Percentiles rank a stretch among this genome's conserved stretches.
These are phyloP conservation scores for Cladophialophora exuberans DNA, from an alignment of 2,329 filamentous ascomycete species.

Conservation along the genomic window DNA sequence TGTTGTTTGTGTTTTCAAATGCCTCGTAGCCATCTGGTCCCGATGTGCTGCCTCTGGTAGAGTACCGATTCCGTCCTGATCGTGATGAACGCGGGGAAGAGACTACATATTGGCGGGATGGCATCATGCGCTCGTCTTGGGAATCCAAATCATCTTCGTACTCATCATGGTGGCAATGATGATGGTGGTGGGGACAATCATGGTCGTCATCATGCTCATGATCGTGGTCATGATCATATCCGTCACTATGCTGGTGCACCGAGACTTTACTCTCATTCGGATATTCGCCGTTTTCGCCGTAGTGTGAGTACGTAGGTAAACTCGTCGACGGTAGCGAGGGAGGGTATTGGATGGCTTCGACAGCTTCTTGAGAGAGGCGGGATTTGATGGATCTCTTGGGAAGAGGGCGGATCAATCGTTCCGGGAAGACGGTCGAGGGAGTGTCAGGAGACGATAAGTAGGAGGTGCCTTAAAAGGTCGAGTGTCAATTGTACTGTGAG, in stretches of 20 bases:
- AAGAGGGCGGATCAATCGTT: conserved; percentile 89
- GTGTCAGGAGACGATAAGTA: conserved; percentile 66
- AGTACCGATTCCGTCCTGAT: conserved; percentile 36
- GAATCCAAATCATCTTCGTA: conserved; percentile 51
- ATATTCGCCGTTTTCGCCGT: conserved; percentile 59
- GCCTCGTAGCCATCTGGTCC: conserved; percentile 92
- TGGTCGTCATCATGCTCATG: conserved; percentile 31
- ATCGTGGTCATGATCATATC: conserved; percentile 34
- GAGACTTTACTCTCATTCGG: conserved; percentile 51
- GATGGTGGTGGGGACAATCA: conserved; percentile 29
- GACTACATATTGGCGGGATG: conserved; percentile 46
- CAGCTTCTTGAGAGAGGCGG: conserved; percentile 81
- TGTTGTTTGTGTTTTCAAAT: conserved; percentile 98
- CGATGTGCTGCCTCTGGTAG: conserved; percentile 58
- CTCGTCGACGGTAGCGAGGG: conserved; percentile 70
- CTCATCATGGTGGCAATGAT: conserved; percentile 42
- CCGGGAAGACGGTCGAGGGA: conserved; percentile 78
- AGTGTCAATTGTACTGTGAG: conserved; percentile 20
- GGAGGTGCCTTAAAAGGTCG: conserved; percentile 46
- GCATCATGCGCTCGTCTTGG: conserved; percentile 58
- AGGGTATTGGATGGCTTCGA: conserved; percentile 80
- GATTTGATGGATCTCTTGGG: conserved; percentile 88
- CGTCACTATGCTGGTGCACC: conserved; percentile 48
- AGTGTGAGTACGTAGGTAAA: conserved; percentile 76
- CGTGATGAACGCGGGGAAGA: conserved; percentile 42